Percentiles rank a stretch among this genome's conserved stretches.
Conservation (phyloP, 2,329 filamentous ascomycete species). For the Penicillium occitanis region DNA sequence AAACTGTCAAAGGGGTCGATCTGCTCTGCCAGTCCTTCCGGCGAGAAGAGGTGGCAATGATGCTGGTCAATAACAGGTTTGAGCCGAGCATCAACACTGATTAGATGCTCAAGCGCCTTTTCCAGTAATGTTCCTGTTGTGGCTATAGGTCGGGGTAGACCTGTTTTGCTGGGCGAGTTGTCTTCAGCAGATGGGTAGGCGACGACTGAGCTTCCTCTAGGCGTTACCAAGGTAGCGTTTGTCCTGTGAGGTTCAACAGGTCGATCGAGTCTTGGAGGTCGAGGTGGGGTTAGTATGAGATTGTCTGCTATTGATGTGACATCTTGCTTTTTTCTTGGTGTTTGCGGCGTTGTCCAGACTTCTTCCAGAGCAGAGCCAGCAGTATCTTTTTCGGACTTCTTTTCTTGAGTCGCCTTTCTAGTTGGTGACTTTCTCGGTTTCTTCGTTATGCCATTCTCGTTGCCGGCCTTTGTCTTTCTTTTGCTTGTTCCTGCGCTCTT, state of each 20-base stretch:
- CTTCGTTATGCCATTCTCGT: conserved; percentile 34
- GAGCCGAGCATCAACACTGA: conserved; percentile 70
- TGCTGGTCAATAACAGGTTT: conserved; percentile 70
- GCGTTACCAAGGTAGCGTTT: conserved; percentile 51
- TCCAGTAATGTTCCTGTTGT: conserved; percentile 73
- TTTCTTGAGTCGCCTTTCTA: conserved; percentile 8
- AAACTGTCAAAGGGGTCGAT: conserved; percentile 87
- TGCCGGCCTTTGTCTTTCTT: conserved; percentile 26
- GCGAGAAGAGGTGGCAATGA: conserved; percentile 75
- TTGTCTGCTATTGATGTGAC: conserved; percentile 26
- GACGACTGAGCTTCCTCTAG: conserved; percentile 48
- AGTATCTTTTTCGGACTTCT: background rate
- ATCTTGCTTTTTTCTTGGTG: conserved; percentile 32
- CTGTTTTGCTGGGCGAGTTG: conserved; percentile 42
- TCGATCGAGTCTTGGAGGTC: conserved; percentile 41
- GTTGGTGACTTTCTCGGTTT: conserved; percentile 10
- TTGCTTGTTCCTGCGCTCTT: conserved; percentile 25
- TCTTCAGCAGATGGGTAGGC: conserved; percentile 46
- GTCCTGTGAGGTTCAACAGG: conserved; percentile 50
- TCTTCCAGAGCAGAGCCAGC: background rate
- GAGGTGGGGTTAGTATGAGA: conserved; percentile 45
- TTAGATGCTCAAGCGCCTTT: conserved; percentile 72
- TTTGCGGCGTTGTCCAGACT: conserved; percentile 26
- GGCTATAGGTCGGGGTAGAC: conserved; percentile 46
- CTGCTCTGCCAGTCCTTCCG: conserved; percentile 76